Evolutionary conservation across 2,329 filamentous ascomycete species (phyloP).

Genomic region (Dactylella cylindrospora): DNA sequence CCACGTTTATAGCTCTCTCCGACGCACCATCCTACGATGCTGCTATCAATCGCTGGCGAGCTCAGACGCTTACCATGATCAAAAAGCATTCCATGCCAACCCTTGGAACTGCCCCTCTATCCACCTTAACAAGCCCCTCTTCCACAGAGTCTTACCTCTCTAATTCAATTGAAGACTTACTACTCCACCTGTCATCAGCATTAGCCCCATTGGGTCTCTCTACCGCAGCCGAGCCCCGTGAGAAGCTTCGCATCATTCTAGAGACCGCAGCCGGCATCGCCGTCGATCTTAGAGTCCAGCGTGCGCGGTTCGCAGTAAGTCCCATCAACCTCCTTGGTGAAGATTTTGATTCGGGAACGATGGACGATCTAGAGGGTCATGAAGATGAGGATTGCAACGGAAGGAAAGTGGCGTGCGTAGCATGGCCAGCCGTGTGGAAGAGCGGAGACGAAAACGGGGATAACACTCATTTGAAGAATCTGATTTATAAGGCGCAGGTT

Average conservation of each 20-base stretch:
- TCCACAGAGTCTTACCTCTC: constrained; percentile 25
- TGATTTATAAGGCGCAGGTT: constrained; percentile 44
- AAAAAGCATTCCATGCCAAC: constrained; percentile 37
- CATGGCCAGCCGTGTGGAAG: constrained; percentile 43
- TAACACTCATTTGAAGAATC: constrained; percentile 41
- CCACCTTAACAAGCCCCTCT: constrained; percentile 11
- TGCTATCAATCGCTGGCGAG: constrained; percentile 43
- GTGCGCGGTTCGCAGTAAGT: constrained; percentile 25
- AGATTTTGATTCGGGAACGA: constrained; percentile 34
- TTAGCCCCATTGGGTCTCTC: constrained; percentile 37
- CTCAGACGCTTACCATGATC: constrained; percentile 42
- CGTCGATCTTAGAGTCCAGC: constrained; percentile 36
- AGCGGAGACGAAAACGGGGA: constrained; percentile 43
- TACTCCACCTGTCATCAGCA: constrained; percentile 28
- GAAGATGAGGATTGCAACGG: constrained; percentile 39
- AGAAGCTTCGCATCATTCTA: constrained; percentile 32
- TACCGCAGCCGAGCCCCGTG: constrained; percentile 30
- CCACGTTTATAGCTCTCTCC: constrained; percentile 20
- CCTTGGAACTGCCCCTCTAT: constrained; percentile 15
- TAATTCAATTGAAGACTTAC: constrained; percentile 35
- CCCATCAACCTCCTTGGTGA: constrained; percentile 27
- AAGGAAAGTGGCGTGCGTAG: constrained; percentile 35
- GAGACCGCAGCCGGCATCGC: constrained; percentile 33
- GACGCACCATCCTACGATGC: constrained; percentile 34
- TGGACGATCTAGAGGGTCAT: constrained; percentile 39